Percentiles rank a stretch among this genome's conserved stretches.
These are phyloP conservation scores for Leccinellum rugosiceps DNA, from an alignment of 768 basidiomycete genomes.

Conservation along the genomic window DNA sequence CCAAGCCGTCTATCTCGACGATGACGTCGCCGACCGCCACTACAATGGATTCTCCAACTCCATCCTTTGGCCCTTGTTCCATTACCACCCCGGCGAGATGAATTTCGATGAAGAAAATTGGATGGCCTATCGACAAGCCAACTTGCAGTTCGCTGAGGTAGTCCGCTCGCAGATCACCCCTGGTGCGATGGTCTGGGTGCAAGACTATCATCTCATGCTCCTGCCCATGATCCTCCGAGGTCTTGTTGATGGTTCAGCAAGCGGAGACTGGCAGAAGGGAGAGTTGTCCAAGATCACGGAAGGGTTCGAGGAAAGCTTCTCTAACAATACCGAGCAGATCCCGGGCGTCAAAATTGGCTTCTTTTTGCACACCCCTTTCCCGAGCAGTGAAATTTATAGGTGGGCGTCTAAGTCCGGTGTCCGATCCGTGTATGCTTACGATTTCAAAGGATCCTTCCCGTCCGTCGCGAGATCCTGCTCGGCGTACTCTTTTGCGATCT, in stretches of 20 bases:
- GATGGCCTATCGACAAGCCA: slow-evolving; percentile 96
- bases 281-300: slow-evolving; percentile 72
- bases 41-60: slow-evolving; percentile 99
- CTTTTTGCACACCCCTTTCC: slow-evolving; percentile 98
- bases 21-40: slow-evolving; percentile 97
- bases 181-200: slow-evolving; percentile 98
- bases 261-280: slow-evolving; percentile 52
- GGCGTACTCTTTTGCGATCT: slow-evolving; percentile 95
- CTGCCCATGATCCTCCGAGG: slow-evolving; percentile 93
- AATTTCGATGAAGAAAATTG: slow-evolving; percentile 99
- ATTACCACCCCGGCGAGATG: slow-evolving; percentile 99
- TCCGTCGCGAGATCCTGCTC: slow-evolving; percentile 95
- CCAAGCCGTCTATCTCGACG: slow-evolving; percentile 96
- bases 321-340: slow-evolving; percentile 38
- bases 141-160: slow-evolving; percentile 89
- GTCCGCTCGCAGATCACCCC: slow-evolving; percentile 76
- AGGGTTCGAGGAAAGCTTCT: slow-evolving; percentile 53
- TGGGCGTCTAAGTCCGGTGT: slow-evolving; percentile 36
- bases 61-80: slow-evolving; percentile 99
- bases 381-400: slow-evolving; percentile 97
- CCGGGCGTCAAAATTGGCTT: slow-evolving; percentile 92
- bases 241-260: slow-evolving; percentile 70
- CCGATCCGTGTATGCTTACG: slow-evolving; percentile 8
- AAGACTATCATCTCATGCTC: slow-evolving; percentile 97
- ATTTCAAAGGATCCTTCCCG: slow-evolving; percentile 79